These are phyloP conservation scores for Hordeum marinum DNA, from an alignment of 176 grass and related monocot species.

Conservation along the genomic window DNA sequence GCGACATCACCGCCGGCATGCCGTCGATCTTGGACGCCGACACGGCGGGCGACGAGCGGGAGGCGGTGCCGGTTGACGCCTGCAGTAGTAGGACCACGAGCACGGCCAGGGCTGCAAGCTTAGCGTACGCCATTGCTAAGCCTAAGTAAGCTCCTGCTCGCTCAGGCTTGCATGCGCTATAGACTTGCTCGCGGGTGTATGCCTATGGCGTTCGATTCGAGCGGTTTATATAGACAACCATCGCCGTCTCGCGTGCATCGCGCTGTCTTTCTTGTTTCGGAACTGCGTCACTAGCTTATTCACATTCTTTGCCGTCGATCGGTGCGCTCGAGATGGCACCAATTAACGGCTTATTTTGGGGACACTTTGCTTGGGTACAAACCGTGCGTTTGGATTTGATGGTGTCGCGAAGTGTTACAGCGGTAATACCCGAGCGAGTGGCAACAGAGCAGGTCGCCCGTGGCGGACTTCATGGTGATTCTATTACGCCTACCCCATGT, in stretches of 20 bases:
- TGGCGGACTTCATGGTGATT: background rate
- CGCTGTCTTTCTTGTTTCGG: background rate
- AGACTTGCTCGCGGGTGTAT: background rate
- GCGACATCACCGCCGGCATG: conserved; percentile 10
- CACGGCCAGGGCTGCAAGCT: background rate
- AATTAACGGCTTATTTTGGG: background rate
- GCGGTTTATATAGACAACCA: conserved; percentile 8
- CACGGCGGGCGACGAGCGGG: background rate
- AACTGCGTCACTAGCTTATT: background rate
- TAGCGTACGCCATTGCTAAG: conserved; percentile 5
- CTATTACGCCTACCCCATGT: background rate
- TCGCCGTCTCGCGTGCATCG: background rate
- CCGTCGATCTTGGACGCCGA: background rate
- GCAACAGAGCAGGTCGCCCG: background rate
- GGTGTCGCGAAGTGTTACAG: background rate
- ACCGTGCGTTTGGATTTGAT: conserved; percentile 3
- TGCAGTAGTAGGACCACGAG: background rate
- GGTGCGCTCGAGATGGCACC: background rate
- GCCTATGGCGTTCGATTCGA: background rate
- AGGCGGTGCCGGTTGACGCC: background rate
- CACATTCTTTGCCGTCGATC: background rate
- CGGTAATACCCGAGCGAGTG: background rate
- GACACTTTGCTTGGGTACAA: background rate
- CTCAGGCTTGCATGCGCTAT: background rate
- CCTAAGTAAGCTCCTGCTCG: background rate